Evolutionary conservation across 768 basidiomycete genomes (phyloP).

Genomic region (Auriscalpium microsporum): DNA sequence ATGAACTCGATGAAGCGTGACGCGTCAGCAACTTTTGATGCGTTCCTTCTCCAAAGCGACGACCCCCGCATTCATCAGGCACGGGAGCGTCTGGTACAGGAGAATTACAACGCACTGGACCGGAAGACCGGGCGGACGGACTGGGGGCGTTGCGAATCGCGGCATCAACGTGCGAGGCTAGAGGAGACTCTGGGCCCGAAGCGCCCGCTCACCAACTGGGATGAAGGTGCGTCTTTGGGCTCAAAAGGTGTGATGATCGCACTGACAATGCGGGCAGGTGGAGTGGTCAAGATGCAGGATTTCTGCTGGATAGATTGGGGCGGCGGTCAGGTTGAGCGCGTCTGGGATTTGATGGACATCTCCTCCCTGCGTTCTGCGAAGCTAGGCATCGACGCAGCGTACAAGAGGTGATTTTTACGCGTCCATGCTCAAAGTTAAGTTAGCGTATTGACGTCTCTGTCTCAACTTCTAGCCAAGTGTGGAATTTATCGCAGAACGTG

Average conservation of each 20-base stretch:
- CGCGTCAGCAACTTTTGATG: slow-evolving; percentile 84
- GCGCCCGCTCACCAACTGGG: slow-evolving; percentile 87
- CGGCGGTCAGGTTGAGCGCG: slow-evolving; percentile 84
- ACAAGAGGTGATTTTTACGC: slow-evolving; percentile 64
- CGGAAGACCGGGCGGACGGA: slow-evolving; percentile 70
- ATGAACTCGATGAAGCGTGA: slow-evolving; percentile 67
- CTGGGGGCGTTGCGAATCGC: slow-evolving; percentile 88
- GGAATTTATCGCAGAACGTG: slow-evolving; percentile 96
- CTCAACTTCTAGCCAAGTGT: slow-evolving; percentile 54
- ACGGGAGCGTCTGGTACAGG: slow-evolving; percentile 72
- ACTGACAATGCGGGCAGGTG: slow-evolving; percentile 37
- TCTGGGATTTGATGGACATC: slow-evolving; percentile 95
- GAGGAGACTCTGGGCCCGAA: slow-evolving; percentile 78
- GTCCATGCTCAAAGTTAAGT: not conserved
- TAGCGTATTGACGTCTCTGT: not conserved
- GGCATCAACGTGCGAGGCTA: slow-evolving; percentile 79
- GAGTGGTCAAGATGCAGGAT: slow-evolving; percentile 77
- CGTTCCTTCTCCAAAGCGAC: slow-evolving; percentile 84
- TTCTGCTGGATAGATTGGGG: slow-evolving; percentile 96
- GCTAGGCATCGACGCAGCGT: slow-evolving; percentile 75
- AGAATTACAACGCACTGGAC: slow-evolving; percentile 55
- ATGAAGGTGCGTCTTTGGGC: slow-evolving; percentile 55
- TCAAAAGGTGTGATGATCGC: not conserved
- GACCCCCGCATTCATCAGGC: slow-evolving; percentile 89
- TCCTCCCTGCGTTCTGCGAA: slow-evolving; percentile 73